Base-by-base conservation (phyloP, 805 yeast species). In the Kodamaea neixiangensis region DNA sequence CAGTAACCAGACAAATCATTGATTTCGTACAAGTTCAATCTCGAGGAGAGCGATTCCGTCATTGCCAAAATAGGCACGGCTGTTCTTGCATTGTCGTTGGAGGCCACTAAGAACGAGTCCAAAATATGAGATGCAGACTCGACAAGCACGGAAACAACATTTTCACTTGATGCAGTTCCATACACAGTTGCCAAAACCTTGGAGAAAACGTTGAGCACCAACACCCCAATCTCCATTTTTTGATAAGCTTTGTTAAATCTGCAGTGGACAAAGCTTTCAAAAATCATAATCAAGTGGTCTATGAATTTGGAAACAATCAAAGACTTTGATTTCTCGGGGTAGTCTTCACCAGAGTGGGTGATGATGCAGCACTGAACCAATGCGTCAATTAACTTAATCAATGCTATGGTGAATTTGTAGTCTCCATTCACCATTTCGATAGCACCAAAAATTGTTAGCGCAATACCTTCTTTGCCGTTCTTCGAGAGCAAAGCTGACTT, bases 211-310 rank as follows among this genome's bases (percentile, higher is more conserved):
- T 74, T 75, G 11, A 85, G 69, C 5, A 83, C 73, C 46, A 73
- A 67, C 5, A 76, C 69, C 0, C 92, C 90, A 41, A 90, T 72
- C 56, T 82, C 78, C 56, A 81, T 73, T 54, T 83, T 81, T 60
- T 90, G 88, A 43, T 71, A 65, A 1, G 80, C 69, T 9, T 77
- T 64, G 25, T 72, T 69, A 64, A 82, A 91, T 55, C 82, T 79
- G 87, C 96, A 89, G 60, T 78, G 81, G 3, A 77, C 68, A 57
- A 85, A 87, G 56, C 88, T 83, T 59, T 90, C 97, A 67, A 84
- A 89, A 0, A 88, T 79, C 47, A 79, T 80, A n/a, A 88, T 67
- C 37, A 83, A 70, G 64, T 86, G 87, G 3, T 70, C 64, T 1
- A 79, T 71, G 43, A 88, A 67, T 49, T 78, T 78, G 17, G 78